Evolutionary conservation across 768 basidiomycete genomes (phyloP), one percentile per base, ranked within the genome.

Genomic region (Clitopilus hobsonii): DNA sequence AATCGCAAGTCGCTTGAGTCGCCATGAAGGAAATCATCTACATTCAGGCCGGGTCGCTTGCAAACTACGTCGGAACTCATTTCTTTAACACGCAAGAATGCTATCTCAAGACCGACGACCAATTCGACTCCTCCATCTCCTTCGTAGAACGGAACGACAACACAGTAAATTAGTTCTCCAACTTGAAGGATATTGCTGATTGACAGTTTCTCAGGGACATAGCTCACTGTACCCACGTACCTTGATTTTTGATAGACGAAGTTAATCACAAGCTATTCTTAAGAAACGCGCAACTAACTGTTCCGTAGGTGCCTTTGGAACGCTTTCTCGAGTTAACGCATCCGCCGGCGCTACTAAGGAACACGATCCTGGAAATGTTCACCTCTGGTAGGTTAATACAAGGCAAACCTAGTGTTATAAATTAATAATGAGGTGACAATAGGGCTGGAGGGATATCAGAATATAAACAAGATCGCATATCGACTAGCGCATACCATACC

Each of bases 31-130:
- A 92, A 64, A 89, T 91, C 57, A 68, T 92, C 55, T 85, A 92
- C 66, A 73, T 92, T 51, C 89, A 91, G 67, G 87, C 87, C 0
- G 89, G 89, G 54, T 66, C 74, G 28, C 62, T 80, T 41, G 77
- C 89, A 18, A 91, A 91, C 63, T 83, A 84, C 63, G 68, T 79
- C 18, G 88, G 88, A 47, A 82, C 88, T 0, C 89, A 91, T 62
- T 91, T 89, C 61, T 92, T 88, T 88, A 91, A 91, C 62, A 79
- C 86, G 1, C 89, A 91, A 67, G 85, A 89, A 66, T 77, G 69
- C 58, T 91, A 91, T 65, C 78, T 86, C 59, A 72, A 74, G 56
- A 71, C 66, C 32, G 75, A 77, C 22, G 61, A 77, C 3, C 54
- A 74, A 27, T 69, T 81, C 30, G 74, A 80, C 54, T 73, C 81